These are phyloP conservation scores for Pichia cactophila DNA, from an alignment of 1,139 yeast species.

Conservation along the genomic window DNA sequence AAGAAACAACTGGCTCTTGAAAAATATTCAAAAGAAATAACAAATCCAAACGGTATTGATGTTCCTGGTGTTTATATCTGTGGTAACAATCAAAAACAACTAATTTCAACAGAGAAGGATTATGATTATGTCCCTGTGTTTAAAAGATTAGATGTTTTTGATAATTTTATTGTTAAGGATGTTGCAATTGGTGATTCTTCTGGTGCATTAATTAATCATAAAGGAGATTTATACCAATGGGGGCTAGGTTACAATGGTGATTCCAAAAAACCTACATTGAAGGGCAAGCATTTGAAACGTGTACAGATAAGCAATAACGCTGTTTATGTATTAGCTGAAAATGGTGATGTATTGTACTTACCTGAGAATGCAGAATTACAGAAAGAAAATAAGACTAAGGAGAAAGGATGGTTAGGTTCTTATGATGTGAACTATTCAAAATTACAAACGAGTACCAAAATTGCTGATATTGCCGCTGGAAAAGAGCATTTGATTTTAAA, in stretches of 20 bases:
- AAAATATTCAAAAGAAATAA: constrained; percentile 16
- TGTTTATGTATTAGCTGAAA: constrained; percentile 50
- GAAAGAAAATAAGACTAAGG: constrained; percentile 10
- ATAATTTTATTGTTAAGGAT: constrained; percentile 50
- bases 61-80: constrained; percentile 49
- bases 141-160: constrained; percentile 53
- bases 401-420: constrained; percentile 17
- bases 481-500: constrained; percentile 57
- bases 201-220: constrained; percentile 56
- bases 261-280: constrained; percentile 30
- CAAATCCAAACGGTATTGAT: constrained; percentile 28
- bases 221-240: constrained; percentile 77
- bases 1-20: constrained; percentile 16
- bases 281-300: constrained; percentile 38
- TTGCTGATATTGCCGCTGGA: constrained; percentile 53
- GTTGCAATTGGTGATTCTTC: constrained; percentile 46
- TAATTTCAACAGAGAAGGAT: constrained; percentile 31
- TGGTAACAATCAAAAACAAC: constrained; percentile 39
- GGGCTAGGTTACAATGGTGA: constrained; percentile 32
- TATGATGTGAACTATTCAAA: constrained; percentile 14
- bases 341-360: constrained; percentile 45
- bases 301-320: constrained; percentile 47
- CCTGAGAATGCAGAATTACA: constrained; percentile 33
- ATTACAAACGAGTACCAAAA: constrained; percentile 18
- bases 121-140: constrained; percentile 41